These are phyloP conservation scores for Plectranthus barbatus DNA, from an alignment of 257 asterid species.

Conservation along the genomic window DNA sequence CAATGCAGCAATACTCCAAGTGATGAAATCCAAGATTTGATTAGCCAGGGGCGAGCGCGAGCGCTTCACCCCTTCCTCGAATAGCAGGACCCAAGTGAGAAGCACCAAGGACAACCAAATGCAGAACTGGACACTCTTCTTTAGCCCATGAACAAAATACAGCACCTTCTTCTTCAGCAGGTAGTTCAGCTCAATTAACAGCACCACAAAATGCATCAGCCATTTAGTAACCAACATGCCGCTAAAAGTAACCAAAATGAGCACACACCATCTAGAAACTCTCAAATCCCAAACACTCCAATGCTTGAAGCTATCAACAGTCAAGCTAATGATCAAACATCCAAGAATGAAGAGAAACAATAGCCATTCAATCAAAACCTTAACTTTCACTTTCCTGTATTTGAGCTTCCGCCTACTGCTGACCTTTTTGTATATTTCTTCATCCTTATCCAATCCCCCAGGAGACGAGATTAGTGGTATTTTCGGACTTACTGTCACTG, in stretches of 20 bases:
- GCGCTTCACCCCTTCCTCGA: slow-evolving; percentile 36
- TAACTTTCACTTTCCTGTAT: slow-evolving; percentile 45
- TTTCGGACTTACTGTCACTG: slow-evolving; percentile 36
- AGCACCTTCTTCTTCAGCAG: slow-evolving; percentile 64
- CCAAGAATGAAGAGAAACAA: slow-evolving; percentile 47
- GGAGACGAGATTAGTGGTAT: slow-evolving; percentile 56
- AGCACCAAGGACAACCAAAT: slow-evolving; percentile 67
- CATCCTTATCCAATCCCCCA: slow-evolving; percentile 52
- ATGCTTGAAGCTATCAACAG: slow-evolving; percentile 28
- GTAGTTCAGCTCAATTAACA: slow-evolving; percentile 70
- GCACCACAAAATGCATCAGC: slow-evolving; percentile 53
- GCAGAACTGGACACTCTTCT: slow-evolving; percentile 59
- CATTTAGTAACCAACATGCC: slow-evolving; percentile 61
- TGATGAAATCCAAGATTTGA: slow-evolving; percentile 43
- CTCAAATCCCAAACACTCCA: slow-evolving; percentile 42
- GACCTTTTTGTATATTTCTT: slow-evolving; percentile 67
- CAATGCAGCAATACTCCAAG: slow-evolving; percentile 54
- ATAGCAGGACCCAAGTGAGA: slow-evolving; percentile 52
- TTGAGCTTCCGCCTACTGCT: slow-evolving; percentile 45
- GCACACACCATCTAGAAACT: slow-evolving; percentile 66
- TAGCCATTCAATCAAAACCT: slow-evolving; percentile 61
- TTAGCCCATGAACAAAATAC: slow-evolving; percentile 68
- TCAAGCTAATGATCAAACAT: slow-evolving; percentile 41
- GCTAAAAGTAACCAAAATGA: slow-evolving; percentile 68
- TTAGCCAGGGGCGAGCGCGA: slow-evolving; percentile 20